phyloP scores from a whole-genome alignment of 1,284 basidiomycete genomes.

The Pholiota adiposa region DNA sequence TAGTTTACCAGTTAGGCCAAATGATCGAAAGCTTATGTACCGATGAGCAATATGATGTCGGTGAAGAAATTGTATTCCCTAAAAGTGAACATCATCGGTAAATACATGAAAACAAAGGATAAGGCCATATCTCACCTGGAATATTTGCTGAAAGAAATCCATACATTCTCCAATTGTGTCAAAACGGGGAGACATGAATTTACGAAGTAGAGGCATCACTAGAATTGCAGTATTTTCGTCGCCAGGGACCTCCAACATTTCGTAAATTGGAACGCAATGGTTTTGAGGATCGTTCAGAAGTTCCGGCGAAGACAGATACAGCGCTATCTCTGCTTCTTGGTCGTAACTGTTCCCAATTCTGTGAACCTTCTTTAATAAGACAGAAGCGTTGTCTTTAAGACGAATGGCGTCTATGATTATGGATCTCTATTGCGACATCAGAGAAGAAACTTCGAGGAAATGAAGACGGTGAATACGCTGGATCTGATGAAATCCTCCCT shows the following conservation, averaged over 20 bases:
- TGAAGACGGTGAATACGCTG: neutral
- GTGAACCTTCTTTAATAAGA: too few species aligned
- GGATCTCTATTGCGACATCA: too few species aligned
- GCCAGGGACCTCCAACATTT: conserved; percentile 28
- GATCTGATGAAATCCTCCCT: neutral
- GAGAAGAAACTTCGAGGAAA: too few species aligned
- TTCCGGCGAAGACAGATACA: conserved; percentile 1
- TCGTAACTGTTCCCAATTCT: too few species aligned
- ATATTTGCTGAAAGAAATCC: conserved; percentile 35
- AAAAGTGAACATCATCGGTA: too few species aligned
- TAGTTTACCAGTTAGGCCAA: too few species aligned
- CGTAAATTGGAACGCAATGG: conserved; percentile 39
- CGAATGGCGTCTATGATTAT: too few species aligned
- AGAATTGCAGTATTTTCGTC: conserved; percentile 27
- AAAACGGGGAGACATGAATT: conserved; percentile 26
- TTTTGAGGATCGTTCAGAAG: conserved; percentile 31
- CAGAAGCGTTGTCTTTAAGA: too few species aligned
- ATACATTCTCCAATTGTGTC: conserved; percentile 37
- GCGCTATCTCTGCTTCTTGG: too few species aligned
- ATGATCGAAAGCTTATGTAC: too few species aligned
- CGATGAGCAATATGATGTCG: conserved; percentile 42
- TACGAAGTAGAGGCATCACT: conserved; percentile 34
- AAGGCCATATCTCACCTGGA: conserved; percentile 33
- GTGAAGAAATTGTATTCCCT: conserved; percentile 41
- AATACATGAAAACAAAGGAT: neutral